Conservation (phyloP, 106 monocot species). For the Gastrodia elata region DNA sequence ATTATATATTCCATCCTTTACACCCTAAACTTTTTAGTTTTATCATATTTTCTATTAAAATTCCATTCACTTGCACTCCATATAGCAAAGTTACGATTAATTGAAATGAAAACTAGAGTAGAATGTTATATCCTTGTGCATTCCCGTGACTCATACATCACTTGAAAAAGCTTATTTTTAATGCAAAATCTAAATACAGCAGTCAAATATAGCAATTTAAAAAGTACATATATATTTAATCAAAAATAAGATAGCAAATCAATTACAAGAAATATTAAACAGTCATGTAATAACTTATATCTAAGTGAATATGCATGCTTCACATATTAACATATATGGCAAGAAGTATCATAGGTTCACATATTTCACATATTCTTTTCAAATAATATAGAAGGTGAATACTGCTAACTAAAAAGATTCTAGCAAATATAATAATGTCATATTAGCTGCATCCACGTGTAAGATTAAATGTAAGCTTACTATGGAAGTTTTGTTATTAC, state of each 20-base stretch:
- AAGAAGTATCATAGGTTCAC: not conserved
- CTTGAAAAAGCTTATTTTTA: too few relatives aligned
- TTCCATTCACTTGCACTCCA: not conserved
- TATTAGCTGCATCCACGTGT: not conserved
- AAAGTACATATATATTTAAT: not conserved
- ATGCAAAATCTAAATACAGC: not conserved
- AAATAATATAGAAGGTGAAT: not conserved
- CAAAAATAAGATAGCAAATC: not conserved
- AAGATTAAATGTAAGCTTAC: not conserved
- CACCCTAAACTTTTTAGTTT: not conserved
- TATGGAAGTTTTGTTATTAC: not conserved
- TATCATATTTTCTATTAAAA: not conserved
- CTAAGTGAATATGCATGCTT: not conserved
- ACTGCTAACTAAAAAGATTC: not conserved
- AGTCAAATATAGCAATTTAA: not conserved
- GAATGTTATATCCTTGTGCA: too few relatives aligned
- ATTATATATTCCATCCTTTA: not conserved
- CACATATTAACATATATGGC: not conserved
- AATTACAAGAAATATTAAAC: not conserved
- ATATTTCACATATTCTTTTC: not conserved
- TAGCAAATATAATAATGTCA: not conserved
- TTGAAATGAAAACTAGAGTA: too few relatives aligned
- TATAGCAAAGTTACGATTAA: too few relatives aligned
- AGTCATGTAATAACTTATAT: not conserved
- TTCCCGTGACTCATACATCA: too few relatives aligned